Evolutionary conservation across 495 filamentous ascomycete species (phyloP), one percentile per base, ranked within the genome.

Genomic region (Neurospora sp.): DNA sequence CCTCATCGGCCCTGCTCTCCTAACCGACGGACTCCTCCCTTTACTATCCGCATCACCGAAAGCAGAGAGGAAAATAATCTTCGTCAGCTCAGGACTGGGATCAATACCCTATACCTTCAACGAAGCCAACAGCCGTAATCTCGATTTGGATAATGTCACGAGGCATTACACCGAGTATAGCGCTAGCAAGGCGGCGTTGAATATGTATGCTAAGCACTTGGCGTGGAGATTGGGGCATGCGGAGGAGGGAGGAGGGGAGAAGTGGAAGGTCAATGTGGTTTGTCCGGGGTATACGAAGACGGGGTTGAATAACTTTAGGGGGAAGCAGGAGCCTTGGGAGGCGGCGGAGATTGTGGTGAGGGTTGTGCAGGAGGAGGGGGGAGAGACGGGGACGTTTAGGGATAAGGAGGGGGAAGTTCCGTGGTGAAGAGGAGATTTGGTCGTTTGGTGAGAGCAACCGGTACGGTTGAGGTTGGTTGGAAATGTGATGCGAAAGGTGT

Each of bases 1-100:
- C 74, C 80, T 86, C 11, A 77, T 82, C 69, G 83, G 83, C 9
- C 76, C 78, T 0, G 79, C 77, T 1, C 71, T 75, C 39, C 76
- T 82, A 23, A 86, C 83, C 38, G 84, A 87, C n/a, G 78, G 79
- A 5, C 84, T 86, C 44, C 71, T 82, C 18, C 85, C 85, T 2
- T 79, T 88, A 3, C 79, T 88, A 1, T 75, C 81, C 18, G 84
- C 84, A 59, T 78, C 83, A 0, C 41, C 72, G 10, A 71, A 35
- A 31, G 27, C 70, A 16, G 77, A 80, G 7, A 80, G 80, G 39
- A 81, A 83, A 4, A 83, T 88, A 31, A 78, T 87, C 42, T 83
- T 83, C 41, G 77, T 87, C 8, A 79, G 81, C 8, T 83, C 82
- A 5, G 14, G 14, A 0, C 12, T 62, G 5, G 54, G 54, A 3